phyloP scores from a whole-genome alignment of 805 yeast species.

The Candida manassasensis region DNA sequence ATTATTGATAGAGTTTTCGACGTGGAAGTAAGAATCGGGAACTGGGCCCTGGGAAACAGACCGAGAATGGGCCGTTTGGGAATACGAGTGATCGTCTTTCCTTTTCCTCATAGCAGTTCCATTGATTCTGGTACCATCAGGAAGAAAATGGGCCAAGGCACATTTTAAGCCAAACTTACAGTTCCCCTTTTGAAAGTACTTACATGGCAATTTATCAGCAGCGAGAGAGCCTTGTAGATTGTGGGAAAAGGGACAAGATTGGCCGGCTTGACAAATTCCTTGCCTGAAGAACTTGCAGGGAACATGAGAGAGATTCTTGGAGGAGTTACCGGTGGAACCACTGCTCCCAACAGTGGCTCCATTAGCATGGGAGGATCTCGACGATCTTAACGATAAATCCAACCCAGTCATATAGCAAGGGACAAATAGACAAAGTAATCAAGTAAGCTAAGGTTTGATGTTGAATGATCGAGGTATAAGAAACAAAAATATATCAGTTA shows the following conservation, averaged over 20 bases:
- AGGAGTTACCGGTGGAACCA: conserved; percentile 9
- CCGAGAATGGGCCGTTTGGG: too few species aligned
- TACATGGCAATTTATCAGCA: conserved; percentile 68
- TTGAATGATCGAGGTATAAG: too few species aligned
- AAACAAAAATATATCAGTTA: too few species aligned
- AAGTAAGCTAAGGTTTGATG: too few species aligned
- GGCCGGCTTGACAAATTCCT: conserved; percentile 94
- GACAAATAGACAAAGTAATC: too few species aligned
- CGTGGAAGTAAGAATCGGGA: too few species aligned
- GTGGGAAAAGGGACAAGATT: conserved; percentile 88
- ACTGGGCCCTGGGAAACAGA: too few species aligned
- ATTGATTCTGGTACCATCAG: conserved; percentile 83
- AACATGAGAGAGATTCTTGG: conserved; percentile 76
- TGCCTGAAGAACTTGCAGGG: conserved; percentile 93
- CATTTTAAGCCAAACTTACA: conserved; percentile 94
- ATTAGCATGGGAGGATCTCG: neutral
- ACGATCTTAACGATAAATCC: neutral
- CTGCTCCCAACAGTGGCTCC: conserved; percentile 10
- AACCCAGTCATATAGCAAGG: too few species aligned
- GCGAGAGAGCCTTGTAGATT: conserved; percentile 50
- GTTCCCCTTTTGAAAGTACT: conserved; percentile 93
- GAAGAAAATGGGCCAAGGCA: conserved; percentile 86
- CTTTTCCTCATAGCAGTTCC: conserved; percentile 20
- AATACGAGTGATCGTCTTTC: conserved; percentile 6
- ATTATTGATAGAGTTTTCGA: too few species aligned